Conservation (phyloP, 768 basidiomycete genomes). For the Tephrocybe sp. region DNA sequence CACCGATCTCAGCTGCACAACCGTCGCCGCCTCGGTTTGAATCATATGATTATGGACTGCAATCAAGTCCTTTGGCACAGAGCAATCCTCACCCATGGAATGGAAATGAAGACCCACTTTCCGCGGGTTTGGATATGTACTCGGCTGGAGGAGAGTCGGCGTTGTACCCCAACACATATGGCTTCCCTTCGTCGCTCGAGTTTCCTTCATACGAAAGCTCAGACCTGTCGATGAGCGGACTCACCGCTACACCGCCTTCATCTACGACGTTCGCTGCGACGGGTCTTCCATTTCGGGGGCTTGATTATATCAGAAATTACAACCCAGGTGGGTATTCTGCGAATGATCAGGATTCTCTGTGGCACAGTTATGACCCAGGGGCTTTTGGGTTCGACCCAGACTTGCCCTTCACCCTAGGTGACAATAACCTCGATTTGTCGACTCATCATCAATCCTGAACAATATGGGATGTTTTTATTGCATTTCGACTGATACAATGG, state of each 20-base stretch:
- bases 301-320: slow-evolving; percentile 83
- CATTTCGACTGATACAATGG: slow-evolving; percentile 1
- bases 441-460: slow-evolving; percentile 25
- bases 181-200: slow-evolving; percentile 38
- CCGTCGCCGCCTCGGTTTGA: slow-evolving; percentile 57
- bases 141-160: slow-evolving; percentile 36
- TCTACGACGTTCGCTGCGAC: slow-evolving; percentile 64
- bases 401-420: slow-evolving; percentile 62
- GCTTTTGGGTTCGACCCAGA: slow-evolving; percentile 79
- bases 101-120: slow-evolving; percentile 33
- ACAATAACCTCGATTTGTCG: slow-evolving; percentile 35
- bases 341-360: slow-evolving; percentile 48
- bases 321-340: slow-evolving; percentile 48
- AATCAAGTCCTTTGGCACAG: slow-evolving; percentile 35
- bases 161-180: slow-evolving; percentile 44
- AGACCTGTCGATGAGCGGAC: slow-evolving; percentile 38
- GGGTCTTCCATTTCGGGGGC: slow-evolving; percentile 79
- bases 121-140: slow-evolving; percentile 39
- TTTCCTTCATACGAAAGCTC: slow-evolving; percentile 37
- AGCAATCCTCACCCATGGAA: slow-evolving; percentile 44
- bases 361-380: slow-evolving; percentile 68
- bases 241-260: slow-evolving; percentile 54
- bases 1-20: slow-evolving; percentile 47
- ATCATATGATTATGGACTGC: slow-evolving; percentile 44
- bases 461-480: background rate